Conservation (phyloP, 306 rosid genomes). For the Citrullus colocynthis region DNA sequence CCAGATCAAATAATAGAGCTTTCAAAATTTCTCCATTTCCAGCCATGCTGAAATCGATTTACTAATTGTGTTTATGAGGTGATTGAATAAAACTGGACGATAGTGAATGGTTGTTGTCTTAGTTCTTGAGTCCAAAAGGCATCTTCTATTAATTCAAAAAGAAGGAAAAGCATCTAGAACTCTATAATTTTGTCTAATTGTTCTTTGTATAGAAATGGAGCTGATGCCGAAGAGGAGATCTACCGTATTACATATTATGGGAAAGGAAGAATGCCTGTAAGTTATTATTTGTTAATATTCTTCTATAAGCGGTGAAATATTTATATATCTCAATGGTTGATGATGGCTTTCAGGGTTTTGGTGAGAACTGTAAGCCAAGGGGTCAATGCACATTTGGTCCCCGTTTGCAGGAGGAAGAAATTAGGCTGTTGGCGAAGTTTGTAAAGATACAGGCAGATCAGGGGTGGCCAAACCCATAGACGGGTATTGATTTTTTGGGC, state of each 20-base stretch:
- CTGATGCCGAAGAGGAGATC: constrained; percentile 68
- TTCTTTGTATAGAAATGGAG: constrained; percentile 55
- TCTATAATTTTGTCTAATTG: neutral
- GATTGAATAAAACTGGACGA: neutral
- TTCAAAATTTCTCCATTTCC: neutral
- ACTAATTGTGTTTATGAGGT: neutral
- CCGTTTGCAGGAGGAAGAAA: constrained; percentile 78
- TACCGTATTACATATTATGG: constrained; percentile 70
- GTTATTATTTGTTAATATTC: constrained; percentile 10
- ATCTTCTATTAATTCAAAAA: neutral
- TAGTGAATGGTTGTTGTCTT: neutral
- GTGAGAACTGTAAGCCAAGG: constrained; percentile 72
- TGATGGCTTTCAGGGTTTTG: constrained; percentile 51
- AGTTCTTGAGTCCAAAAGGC: neutral
- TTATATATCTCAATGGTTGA: neutral
- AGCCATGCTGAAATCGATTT: neutral
- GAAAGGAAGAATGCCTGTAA: constrained; percentile 85
- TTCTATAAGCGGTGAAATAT: neutral
- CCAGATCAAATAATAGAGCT: neutral
- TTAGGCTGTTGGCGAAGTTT: constrained; percentile 70
- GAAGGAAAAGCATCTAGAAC: neutral
- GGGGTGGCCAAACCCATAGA: constrained; percentile 51
- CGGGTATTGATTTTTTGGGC: neutral
- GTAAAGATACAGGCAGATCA: constrained; percentile 82
- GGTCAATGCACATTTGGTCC: constrained; percentile 96